These are phyloP conservation scores for Coemansia sp. DNA, from an alignment of 192 early-diverging fungal species.

Conservation along the genomic window DNA sequence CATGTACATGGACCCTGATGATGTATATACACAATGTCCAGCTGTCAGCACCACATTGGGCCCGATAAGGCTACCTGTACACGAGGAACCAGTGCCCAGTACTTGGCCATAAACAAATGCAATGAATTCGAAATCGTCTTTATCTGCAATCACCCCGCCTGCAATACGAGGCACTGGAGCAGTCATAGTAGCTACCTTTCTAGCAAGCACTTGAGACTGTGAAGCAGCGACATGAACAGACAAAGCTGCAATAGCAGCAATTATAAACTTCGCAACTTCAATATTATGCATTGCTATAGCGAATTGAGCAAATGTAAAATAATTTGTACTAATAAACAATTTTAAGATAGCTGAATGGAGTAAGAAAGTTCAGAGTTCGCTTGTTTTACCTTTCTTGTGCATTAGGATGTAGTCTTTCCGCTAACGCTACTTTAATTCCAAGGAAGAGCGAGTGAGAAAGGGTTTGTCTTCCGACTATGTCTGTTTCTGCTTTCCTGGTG, in stretches of 20 bases:
- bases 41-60: slow-evolving; percentile 51
- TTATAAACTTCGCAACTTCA: not conserved
- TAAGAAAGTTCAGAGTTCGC: too few relatives aligned
- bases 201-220: not conserved
- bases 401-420: too few relatives aligned
- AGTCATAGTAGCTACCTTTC: too few relatives aligned
- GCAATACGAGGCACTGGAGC: slow-evolving; percentile 20
- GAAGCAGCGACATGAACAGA: not conserved
- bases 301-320: too few relatives aligned
- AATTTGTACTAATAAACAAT: too few relatives aligned
- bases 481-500: too few relatives aligned
- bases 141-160: slow-evolving; percentile 22
- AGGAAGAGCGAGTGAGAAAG: too few relatives aligned
- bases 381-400: too few relatives aligned
- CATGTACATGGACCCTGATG: not conserved
- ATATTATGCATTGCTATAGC: not conserved
- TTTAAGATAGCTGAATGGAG: too few relatives aligned
- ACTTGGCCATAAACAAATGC: slow-evolving; percentile 19
- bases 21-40: slow-evolving; percentile 39
- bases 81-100: slow-evolving; percentile 2
- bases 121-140: slow-evolving; percentile 18
- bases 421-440: too few relatives aligned
- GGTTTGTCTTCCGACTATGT: too few relatives aligned
- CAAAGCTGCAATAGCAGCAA: not conserved
- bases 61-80: slow-evolving; percentile 45